Percentiles rank a stretch among this genome's conserved stretches.
phyloP scores from a whole-genome alignment of 169 alveolate species.

The Babesia divergens region DNA sequence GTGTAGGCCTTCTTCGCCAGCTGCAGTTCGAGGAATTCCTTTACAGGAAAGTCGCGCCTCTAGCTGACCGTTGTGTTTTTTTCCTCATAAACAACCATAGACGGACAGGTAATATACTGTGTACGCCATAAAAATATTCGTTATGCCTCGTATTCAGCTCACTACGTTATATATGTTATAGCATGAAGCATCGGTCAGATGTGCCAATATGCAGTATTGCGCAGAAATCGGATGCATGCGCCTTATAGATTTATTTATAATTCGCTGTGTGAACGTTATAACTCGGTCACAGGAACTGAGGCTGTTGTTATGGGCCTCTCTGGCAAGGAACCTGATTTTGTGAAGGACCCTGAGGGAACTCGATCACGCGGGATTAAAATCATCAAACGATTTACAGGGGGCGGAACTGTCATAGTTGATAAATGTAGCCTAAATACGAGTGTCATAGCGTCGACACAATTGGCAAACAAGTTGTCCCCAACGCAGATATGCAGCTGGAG shows the following conservation, averaged over 20 bases:
- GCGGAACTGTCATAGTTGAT: constrained; percentile 75
- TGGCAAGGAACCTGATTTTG: constrained; percentile 57
- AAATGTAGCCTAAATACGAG: constrained; percentile 55
- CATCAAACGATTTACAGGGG: constrained; percentile 74
- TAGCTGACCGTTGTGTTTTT: constrained; percentile 11
- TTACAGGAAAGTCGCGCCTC: constrained; percentile 51
- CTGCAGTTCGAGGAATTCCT: constrained; percentile 61
- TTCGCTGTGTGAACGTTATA: no score
- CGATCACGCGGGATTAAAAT: constrained; percentile 31
- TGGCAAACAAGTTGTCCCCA: constrained; percentile 24
- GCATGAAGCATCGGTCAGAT: no score
- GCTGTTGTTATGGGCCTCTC: constrained; percentile 70
- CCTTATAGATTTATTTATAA: no score
- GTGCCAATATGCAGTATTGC: no score
- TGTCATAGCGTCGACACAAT: constrained; percentile 61
- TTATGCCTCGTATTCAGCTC: no score
- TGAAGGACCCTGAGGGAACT: constrained; percentile 58
- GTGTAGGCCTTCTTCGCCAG: constrained; percentile 49
- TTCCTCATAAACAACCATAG: constrained; percentile 25
- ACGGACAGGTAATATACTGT: constrained; percentile 22
- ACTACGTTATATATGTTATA: no score
- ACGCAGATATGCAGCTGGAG: constrained; percentile 35
- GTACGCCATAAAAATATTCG: no score
- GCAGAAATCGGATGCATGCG: no score
- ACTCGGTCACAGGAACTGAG: neutral